Percentiles rank a stretch among this genome's conserved stretches.
phyloP scores from a whole-genome alignment of 2,329 filamentous ascomycete species.

The Colletotrichum sp. region DNA sequence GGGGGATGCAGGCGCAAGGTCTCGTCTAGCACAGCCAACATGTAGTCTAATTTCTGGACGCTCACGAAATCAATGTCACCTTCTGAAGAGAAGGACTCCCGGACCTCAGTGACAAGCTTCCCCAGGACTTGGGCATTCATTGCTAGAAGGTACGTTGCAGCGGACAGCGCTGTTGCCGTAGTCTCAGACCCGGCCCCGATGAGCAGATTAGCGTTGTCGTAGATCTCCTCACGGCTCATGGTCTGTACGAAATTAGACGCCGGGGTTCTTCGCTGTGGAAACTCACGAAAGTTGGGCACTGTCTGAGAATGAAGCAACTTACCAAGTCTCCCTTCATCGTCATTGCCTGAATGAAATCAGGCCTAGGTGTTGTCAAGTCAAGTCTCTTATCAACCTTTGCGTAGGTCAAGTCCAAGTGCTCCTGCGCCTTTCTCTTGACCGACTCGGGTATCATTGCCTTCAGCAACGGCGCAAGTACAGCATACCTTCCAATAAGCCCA shows the following conservation, averaged over 20 bases:
- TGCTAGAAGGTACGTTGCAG: not conserved
- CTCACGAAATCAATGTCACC: slow-evolving; percentile 34
- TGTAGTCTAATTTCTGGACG: slow-evolving; percentile 32
- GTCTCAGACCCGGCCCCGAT: slow-evolving; percentile 22
- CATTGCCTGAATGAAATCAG: not conserved
- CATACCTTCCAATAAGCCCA: not conserved
- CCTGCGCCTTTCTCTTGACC: not conserved
- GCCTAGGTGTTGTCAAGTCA: not conserved
- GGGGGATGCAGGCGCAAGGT: slow-evolving; percentile 40
- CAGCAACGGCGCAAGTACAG: not conserved
- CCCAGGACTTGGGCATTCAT: not conserved
- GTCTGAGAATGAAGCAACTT: not conserved
- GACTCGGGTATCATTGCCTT: not conserved
- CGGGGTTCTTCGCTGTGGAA: not conserved
- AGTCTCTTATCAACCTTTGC: not conserved
- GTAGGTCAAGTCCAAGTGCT: not conserved
- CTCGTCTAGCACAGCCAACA: slow-evolving; percentile 41
- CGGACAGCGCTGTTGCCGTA: not conserved
- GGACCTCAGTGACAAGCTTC: slow-evolving; percentile 38
- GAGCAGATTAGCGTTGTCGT: slow-evolving; percentile 20
- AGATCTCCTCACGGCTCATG: slow-evolving; percentile 1
- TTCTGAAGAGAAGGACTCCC: slow-evolving; percentile 31
- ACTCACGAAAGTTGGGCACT: not conserved
- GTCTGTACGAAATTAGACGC: not conserved
- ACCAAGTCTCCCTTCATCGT: not conserved